Evolutionary conservation across 1,284 basidiomycete genomes (phyloP), one percentile per base, ranked within the genome.

Genomic region (Paramarasmius palmivorus): DNA sequence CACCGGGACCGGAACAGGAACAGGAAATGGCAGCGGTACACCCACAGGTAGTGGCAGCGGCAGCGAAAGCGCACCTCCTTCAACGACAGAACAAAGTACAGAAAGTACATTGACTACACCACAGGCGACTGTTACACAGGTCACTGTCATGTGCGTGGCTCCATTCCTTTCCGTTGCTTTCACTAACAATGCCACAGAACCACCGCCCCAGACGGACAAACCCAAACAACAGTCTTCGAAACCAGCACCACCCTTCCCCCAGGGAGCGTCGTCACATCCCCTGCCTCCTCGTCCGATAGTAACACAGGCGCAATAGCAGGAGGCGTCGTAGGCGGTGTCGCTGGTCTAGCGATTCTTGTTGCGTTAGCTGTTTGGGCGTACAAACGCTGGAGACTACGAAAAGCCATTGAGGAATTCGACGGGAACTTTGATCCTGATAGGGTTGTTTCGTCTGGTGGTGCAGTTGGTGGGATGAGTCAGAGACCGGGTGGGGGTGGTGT

Each of bases 341-440:
- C 37, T 9, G 54, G 42, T 9, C 39, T 56, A 19, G 42, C 50
- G 6, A 19, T 54, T n/a, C 22, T 56, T 4, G 5, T 45, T 0
- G n/a, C 56, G 1, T 3, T 54, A 12, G 15, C 34, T 7, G 22
- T 49, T n/a, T 50, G 48, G 44, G 47, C 36, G 23, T 26, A 44
- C n/a, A 35, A 52, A n/a, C 26, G 49, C 17, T 38, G 50, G 15
- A 36, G 22, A 12, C 7, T 45, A 36, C 49, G 48, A 34, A 41
- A 48, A 22, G 44, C 41, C 19, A 37, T 54, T 2, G 49, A 52
- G 4, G 54, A 22, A 1, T 59, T 59, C 25, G 55, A 59, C 37
- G 57, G 57, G 4, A 59, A 59, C 26, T 59, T 59, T 37, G 55
- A 59, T 42, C 57, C 57, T 2, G 54, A 56, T 38, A 36, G 55